These are phyloP conservation scores for Penicillium capsulatum DNA, from an alignment of 2,329 filamentous ascomycete genomes.

Conservation along the genomic window DNA sequence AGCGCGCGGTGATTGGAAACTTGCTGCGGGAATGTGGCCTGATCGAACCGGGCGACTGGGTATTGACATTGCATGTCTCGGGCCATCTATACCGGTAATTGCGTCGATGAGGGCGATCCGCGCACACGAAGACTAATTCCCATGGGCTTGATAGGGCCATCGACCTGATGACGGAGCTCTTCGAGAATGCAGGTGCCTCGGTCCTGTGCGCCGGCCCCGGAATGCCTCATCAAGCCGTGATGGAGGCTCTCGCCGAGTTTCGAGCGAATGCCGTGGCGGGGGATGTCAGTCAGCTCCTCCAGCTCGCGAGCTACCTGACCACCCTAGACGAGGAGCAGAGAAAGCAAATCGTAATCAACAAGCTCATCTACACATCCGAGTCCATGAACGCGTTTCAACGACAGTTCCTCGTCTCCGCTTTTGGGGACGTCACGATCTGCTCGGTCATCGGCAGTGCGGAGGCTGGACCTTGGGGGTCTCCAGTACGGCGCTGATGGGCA, in stretches of 20 bases:
- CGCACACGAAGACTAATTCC: too few relatives aligned
- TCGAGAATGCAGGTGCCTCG: constrained; percentile 43
- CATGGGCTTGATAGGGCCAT: constrained; percentile 37
- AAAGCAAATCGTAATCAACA: constrained; percentile 30
- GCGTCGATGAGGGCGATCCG: too few relatives aligned
- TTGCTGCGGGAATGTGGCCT: constrained; percentile 32
- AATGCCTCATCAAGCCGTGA: constrained; percentile 25
- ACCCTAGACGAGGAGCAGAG: constrained; percentile 20
- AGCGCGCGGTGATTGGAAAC: constrained; percentile 34
- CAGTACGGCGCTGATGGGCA: constrained; percentile 9
- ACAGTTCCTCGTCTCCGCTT: constrained; percentile 26
- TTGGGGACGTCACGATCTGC: constrained; percentile 36
- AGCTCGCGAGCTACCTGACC: constrained; percentile 30
- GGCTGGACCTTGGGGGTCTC: constrained; percentile 40
- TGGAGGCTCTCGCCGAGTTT: constrained; percentile 29
- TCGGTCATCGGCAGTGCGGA: constrained; percentile 45
- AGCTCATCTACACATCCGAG: constrained; percentile 48
- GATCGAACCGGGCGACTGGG: constrained; percentile 38
- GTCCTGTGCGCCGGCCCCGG: constrained; percentile 37
- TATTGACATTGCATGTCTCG: constrained; percentile 37
- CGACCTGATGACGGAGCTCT: constrained; percentile 39
- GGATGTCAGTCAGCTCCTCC: constrained; percentile 39
- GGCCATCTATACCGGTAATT: constrained; percentile 40
- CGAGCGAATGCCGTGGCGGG: constrained; percentile 39
- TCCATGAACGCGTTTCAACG: constrained; percentile 34